Base-by-base conservation (phyloP, 1,284 basidiomycete genomes). In the Rhodotorula sp. region DNA sequence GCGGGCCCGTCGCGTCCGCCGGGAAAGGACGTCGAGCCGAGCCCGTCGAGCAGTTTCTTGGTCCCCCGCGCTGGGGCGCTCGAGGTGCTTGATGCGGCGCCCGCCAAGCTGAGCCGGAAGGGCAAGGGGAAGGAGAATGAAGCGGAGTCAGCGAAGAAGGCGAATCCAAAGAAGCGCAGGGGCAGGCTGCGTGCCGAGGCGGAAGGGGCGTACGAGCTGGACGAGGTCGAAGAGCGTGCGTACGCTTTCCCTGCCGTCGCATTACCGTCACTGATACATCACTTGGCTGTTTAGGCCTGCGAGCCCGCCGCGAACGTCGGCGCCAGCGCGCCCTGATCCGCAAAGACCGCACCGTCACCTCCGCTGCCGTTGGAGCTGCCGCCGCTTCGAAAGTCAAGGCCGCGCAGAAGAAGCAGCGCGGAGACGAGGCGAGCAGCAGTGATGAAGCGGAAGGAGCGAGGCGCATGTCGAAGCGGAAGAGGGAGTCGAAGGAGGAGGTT, bases 271-370 rank as follows among this genome's bases (percentile, higher is more conserved):
- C 9, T 63, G 24, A 16, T 6, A 44, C 16, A 18, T 13, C 3
- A 13, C 5, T 13, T 15, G 10, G 4, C 22, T 6, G 5, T 2
- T 22, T 50, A 72, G 71, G 68, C 15, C 59, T 70, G 1, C 62
- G 59, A 9, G 71, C 62, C 2, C 64, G 73, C 15, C 66, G 63
- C 24, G 61, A 73, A 26, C 66, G 71, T 20, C 71, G 73, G 0
- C 58, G 61, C 24, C 47, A 65, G 34, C 70, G 70, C 11, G 71
- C 71, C 1, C 37, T 75, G 51, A 69, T 73, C 46, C 68, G 69
- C 52, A 75, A 69, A 51, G 73, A 72, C 52, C 65, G 59, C 20
- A 59, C 73, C 9, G 44, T 64, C 5, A 28, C 70, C 11, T 64
- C 72, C 0, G 34, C 62, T 2, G 67, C 69, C 2, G 59, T 63